A percentile compares a stretch with the other conserved stretches of the same genome.
Conservation (phyloP, 352 stramenopile genomes). For the Vaucheria bursata region DNA sequence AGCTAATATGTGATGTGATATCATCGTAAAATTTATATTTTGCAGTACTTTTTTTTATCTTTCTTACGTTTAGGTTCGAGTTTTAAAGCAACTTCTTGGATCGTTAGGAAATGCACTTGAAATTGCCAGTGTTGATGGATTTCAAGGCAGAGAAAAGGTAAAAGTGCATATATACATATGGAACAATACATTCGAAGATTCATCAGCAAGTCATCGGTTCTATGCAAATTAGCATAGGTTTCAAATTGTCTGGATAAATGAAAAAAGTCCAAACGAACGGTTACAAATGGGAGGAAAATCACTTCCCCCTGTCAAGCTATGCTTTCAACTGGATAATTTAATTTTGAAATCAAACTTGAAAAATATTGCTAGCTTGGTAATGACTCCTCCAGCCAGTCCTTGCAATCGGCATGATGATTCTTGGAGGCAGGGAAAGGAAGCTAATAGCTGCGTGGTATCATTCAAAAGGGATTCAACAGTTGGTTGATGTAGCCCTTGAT, state of each 20-base stretch:
- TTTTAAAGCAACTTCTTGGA: neutral
- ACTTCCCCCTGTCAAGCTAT: neutral
- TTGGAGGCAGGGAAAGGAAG: too few species aligned
- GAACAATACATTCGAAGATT: neutral
- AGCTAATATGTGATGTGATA: too few species aligned
- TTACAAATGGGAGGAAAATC: neutral
- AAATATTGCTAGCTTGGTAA: too few species aligned
- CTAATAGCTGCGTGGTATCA: too few species aligned
- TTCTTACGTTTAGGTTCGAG: neutral
- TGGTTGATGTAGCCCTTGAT: too few species aligned
- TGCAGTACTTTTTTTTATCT: too few species aligned
- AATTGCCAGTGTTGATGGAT: slow-evolving; percentile 93
- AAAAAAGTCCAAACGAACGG: neutral
- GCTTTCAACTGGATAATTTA: neutral
- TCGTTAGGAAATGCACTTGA: slow-evolving; percentile 71
- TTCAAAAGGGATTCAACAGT: too few species aligned
- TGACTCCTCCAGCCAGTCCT: too few species aligned
- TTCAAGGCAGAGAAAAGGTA: slow-evolving; percentile 93
- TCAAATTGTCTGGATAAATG: neutral
- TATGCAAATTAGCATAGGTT: neutral
- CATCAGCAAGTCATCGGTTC: neutral
- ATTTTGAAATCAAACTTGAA: neutral
- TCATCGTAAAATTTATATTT: too few species aligned
- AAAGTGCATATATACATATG: slow-evolving; percentile 31
- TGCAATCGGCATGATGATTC: too few species aligned